phyloP scores from a whole-genome alignment of 1,139 yeast genomes.

The Arxiozyma slooffiae region DNA sequence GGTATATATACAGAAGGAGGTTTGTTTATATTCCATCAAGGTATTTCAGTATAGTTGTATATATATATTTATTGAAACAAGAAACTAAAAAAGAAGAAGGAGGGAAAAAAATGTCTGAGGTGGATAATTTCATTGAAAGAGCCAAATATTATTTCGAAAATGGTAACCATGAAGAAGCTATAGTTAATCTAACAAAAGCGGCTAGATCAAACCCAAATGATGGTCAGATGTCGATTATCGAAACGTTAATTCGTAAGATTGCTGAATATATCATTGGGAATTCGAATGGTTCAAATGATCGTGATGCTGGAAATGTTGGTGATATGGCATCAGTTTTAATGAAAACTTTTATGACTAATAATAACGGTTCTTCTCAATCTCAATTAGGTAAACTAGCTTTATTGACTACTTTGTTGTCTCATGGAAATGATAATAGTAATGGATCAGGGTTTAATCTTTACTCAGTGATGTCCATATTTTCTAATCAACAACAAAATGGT shows the following conservation, averaged over 20 bases:
- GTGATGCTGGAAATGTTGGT: slow-evolving; percentile 11
- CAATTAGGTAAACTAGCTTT: slow-evolving; percentile 27
- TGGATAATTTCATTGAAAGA: slow-evolving; percentile 14
- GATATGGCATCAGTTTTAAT: slow-evolving; percentile 17
- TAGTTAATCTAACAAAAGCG: slow-evolving; percentile 23
- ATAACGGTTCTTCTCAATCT: slow-evolving; percentile 21
- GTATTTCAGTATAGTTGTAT: no score
- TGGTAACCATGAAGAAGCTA: slow-evolving; percentile 24
- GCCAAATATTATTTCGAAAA: slow-evolving; percentile 19
- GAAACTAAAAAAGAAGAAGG: not conserved
- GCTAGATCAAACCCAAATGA: slow-evolving; percentile 20
- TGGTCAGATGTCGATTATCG: slow-evolving; percentile 21
- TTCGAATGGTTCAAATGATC: slow-evolving; percentile 10
- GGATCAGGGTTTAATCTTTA: slow-evolving; percentile 15
- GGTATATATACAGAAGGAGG: not conserved
- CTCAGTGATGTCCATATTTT: slow-evolving; percentile 21
- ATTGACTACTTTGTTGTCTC: slow-evolving; percentile 18
- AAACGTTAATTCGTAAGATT: slow-evolving; percentile 16
- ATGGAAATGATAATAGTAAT: slow-evolving; percentile 7
- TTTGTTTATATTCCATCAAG: not conserved
- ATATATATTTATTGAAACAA: not conserved
- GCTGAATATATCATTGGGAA: slow-evolving; percentile 18
- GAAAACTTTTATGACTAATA: slow-evolving; percentile 16
- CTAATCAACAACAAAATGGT: slow-evolving; percentile 5
- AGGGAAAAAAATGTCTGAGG: slow-evolving; percentile 6